A percentile compares a stretch with the other conserved stretches of the same genome.
phyloP scores from a whole-genome alignment of 345 rosid genomes.

The Boechera divaricarpa region DNA sequence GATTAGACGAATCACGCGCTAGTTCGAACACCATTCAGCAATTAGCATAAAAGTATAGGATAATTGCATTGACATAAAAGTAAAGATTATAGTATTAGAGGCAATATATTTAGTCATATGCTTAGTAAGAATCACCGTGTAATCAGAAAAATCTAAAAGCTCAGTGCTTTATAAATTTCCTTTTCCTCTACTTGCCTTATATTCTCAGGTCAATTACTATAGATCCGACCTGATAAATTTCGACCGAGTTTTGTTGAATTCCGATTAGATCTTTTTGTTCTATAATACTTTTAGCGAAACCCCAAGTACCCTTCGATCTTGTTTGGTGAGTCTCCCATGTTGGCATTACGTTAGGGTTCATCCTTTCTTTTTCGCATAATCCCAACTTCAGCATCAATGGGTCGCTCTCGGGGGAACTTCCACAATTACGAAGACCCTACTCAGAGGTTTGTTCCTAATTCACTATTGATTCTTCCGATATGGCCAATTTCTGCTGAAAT shows the following conservation, averaged over 20 bases:
- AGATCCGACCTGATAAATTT: slow-evolving; percentile 19
- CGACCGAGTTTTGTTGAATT: slow-evolving; percentile 9
- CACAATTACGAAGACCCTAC: slow-evolving; percentile 93
- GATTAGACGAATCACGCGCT: no score
- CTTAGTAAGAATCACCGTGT: background rate
- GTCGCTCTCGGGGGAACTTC: slow-evolving; percentile 96
- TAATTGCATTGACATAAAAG: no score
- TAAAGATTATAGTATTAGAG: background rate
- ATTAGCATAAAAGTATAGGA: background rate
- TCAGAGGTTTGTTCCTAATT: slow-evolving; percentile 62
- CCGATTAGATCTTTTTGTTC: slow-evolving; percentile 21
- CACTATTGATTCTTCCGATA: background rate
- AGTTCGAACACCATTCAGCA: background rate
- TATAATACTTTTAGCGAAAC: background rate
- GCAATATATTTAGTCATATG: background rate
- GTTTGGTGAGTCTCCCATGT: background rate
- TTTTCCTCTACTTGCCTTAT: background rate
- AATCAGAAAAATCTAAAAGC: slow-evolving; percentile 16
- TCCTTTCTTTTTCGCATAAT: background rate
- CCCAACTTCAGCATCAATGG: slow-evolving; percentile 53
- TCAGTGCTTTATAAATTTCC: slow-evolving; percentile 1
- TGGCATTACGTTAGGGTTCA: slow-evolving; percentile 20
- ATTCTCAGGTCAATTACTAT: slow-evolving; percentile 10
- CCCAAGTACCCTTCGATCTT: slow-evolving; percentile 16
- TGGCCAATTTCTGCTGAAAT: slow-evolving; percentile 1